phyloP scores from a whole-genome alignment of 2,329 filamentous ascomycete genomes.

The Phyllosticta capitalensis region DNA sequence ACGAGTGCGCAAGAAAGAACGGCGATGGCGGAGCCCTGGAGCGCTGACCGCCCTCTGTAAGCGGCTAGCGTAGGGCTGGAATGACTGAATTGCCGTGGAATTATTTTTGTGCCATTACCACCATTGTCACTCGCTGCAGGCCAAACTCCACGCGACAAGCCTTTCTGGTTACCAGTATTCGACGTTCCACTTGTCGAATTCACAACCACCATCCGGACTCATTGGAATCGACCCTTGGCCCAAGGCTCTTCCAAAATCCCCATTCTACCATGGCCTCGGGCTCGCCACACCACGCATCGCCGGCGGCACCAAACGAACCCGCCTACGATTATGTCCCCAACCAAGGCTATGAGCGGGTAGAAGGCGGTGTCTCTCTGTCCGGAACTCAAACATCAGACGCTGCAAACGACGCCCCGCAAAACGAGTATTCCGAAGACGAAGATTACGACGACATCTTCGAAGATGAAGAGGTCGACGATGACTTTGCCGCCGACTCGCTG shows the following conservation, averaged over 20 bases:
- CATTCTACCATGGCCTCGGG: neutral
- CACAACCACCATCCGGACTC: too few relatives aligned
- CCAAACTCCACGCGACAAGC: neutral
- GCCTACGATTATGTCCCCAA: slow-evolving; percentile 6
- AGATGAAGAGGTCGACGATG: slow-evolving; percentile 46
- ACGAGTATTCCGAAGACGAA: slow-evolving; percentile 34
- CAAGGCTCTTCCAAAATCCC: neutral
- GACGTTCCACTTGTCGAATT: neutral
- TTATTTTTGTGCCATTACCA: slow-evolving; percentile 7
- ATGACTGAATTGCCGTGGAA: slow-evolving; percentile 9
- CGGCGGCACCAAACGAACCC: slow-evolving; percentile 7
- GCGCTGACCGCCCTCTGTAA: neutral
- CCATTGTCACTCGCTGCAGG: neutral
- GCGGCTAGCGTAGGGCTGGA: slow-evolving; percentile 6
- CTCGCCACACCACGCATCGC: slow-evolving; percentile 1
- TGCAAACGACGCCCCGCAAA: neutral
- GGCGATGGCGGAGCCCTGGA: neutral
- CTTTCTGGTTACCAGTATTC: neutral
- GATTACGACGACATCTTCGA: slow-evolving; percentile 56
- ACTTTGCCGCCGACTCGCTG: slow-evolving; percentile 46
- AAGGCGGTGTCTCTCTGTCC: slow-evolving; percentile 3
- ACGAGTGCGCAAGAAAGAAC: neutral
- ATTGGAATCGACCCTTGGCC: neutral
- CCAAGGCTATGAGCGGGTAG: slow-evolving; percentile 7
- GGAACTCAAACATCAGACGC: neutral